Conservation (phyloP, 768 basidiomycete species). For the Cystofilobasidium macerans region DNA sequence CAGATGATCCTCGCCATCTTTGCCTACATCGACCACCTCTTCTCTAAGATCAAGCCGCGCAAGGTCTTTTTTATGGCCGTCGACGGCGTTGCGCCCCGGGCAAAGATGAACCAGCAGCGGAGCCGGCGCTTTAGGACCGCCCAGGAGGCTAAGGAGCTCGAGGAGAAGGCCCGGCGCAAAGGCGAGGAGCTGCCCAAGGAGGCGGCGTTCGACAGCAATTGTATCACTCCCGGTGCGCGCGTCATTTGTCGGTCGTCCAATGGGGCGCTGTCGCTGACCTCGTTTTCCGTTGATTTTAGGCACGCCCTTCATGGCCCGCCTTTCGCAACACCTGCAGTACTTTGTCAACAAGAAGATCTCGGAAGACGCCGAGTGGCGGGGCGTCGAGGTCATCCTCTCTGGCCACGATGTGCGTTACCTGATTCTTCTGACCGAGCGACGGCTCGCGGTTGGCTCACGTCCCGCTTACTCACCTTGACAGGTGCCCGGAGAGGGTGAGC, state of each 20-base stretch:
- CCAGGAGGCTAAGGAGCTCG: slow-evolving; percentile 75
- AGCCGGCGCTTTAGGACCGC: slow-evolving; percentile 87
- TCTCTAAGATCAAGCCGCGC: slow-evolving; percentile 93
- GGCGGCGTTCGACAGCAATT: slow-evolving; percentile 87
- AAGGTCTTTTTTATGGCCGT: slow-evolving; percentile 95
- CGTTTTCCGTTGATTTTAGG: slow-evolving; percentile 43
- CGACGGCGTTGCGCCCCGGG: slow-evolving; percentile 90
- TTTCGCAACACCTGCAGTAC: slow-evolving; percentile 87
- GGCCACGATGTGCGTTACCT: slow-evolving; percentile 78
- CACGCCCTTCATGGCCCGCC: slow-evolving; percentile 84
- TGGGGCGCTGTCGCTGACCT: neutral
- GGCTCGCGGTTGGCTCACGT: neutral
- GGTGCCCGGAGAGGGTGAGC: slow-evolving; percentile 94
- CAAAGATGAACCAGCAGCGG: slow-evolving; percentile 99
- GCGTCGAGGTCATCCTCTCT: slow-evolving; percentile 81
- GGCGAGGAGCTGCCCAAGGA: slow-evolving; percentile 85
- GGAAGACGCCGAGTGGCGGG: slow-evolving; percentile 91
- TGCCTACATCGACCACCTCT: slow-evolving; percentile 90
- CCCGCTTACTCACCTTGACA: slow-evolving; percentile 3
- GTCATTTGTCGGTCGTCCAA: neutral
- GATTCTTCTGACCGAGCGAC: neutral
- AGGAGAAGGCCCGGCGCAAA: slow-evolving; percentile 73
- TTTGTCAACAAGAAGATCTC: slow-evolving; percentile 97
- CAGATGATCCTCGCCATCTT: slow-evolving; percentile 97
- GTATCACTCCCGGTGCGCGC: slow-evolving; percentile 82